Evolutionary conservation across 352 stramenopile species (phyloP).

Genomic region (Peronosclerospora sorghi): DNA sequence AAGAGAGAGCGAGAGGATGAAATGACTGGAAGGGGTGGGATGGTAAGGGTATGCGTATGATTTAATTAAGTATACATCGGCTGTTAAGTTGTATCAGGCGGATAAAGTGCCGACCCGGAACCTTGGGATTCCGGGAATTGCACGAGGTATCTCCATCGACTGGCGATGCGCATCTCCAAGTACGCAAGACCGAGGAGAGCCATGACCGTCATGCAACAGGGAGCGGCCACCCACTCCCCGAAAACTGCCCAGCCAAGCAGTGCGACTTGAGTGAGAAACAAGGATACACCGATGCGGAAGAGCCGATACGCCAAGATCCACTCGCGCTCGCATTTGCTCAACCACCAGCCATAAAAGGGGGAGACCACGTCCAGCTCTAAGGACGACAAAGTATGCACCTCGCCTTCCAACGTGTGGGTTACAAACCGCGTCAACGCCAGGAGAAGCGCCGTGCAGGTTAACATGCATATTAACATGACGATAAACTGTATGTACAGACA

Average conservation of each 20-base stretch:
- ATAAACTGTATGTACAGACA: constrained; percentile 35
- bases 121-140: constrained; percentile 32
- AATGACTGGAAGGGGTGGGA: no score
- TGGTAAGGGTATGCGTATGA: no score
- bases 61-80: no score
- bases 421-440: constrained; percentile 66
- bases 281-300: constrained; percentile 38
- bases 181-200: constrained; percentile 35
- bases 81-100: no score
- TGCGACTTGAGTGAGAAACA: constrained; percentile 50
- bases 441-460: constrained; percentile 57
- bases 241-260: constrained; percentile 57
- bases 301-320: constrained; percentile 58
- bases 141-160: constrained; percentile 61
- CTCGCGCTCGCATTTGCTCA: constrained; percentile 55
- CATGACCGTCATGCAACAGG: constrained; percentile 36
- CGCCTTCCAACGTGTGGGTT: constrained; percentile 56
- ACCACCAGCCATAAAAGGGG: constrained; percentile 67
- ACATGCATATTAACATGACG: constrained; percentile 67
- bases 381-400: constrained; percentile 41
- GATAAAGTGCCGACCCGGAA: background rate
- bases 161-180: constrained; percentile 52
- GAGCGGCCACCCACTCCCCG: constrained; percentile 31
- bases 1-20: no score
- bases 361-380: constrained; percentile 63